Base-by-base conservation (phyloP, 1,139 yeast species). In the Debaryomycetaceae sp. region DNA sequence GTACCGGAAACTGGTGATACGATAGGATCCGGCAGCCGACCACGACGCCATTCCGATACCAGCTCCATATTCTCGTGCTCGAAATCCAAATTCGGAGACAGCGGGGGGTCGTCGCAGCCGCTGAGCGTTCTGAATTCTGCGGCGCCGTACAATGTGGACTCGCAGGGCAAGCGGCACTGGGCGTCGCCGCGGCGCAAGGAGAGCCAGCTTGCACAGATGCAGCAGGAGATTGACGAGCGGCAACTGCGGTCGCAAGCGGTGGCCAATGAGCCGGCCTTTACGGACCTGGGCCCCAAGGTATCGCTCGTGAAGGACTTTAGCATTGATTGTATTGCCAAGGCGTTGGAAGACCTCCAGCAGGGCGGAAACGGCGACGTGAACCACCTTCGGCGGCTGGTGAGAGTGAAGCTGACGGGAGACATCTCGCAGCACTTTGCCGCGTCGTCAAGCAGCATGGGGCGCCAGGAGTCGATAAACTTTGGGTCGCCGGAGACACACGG, bases 321-420 rank as follows among this genome's bases (percentile, higher is more conserved):
- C 3, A 59, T 64, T 21, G 71, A 64, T 37, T 64, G 58, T 66
- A 44, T 64, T 55, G 59, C 77, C 53, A 44, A 76, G 62, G 57
- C 86, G 54, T 32, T 80, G 30, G 82, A 77, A 43, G 78, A 75
- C 39, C 61, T 80, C 42, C 77, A 76, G 43, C 54, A 68, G 3
- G 78, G 77, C n/a, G 77, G 79, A 0, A 62, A 72, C 39, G 78
- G 79, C 10, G 77, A 71, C 40, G 59, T 71, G 15, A 58, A 51
- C 30, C 59, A 53, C 36, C 66, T 52, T 43, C 49, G 70, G 37
- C 46, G 55, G 35, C 58, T 68, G 3, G 58, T 62, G 4, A 46
- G 69, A 25, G 29, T 25, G 21, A 32, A 28, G 13, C 29, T 13
- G 7, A 10, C 7, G 18, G 18, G 27, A 18, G 38, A 32, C 5